These are phyloP conservation scores for Danielia reshetovae DNA, from an alignment of 805 yeast species.

Conservation along the genomic window DNA sequence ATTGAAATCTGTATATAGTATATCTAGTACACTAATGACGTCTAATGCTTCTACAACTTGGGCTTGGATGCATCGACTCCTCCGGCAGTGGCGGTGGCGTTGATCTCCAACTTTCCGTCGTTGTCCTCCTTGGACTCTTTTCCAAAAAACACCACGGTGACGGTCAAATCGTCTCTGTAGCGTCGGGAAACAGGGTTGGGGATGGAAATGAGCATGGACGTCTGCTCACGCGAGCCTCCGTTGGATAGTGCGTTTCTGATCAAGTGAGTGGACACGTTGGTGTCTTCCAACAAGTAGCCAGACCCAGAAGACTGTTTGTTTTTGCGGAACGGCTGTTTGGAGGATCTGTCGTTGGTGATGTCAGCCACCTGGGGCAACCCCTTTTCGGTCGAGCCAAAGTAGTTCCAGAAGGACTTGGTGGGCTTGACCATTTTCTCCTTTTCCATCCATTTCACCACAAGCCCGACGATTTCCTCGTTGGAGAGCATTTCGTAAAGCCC, in stretches of 20 bases:
- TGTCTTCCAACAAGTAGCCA: slow-evolving; percentile 68
- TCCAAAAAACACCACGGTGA: slow-evolving; percentile 92
- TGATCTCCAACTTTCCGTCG: slow-evolving; percentile 51
- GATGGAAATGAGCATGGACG: slow-evolving; percentile 81
- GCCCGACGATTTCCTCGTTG: slow-evolving; percentile 87
- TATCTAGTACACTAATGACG: too few relatives aligned
- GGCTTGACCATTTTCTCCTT: slow-evolving; percentile 59
- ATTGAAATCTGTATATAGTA: too few relatives aligned
- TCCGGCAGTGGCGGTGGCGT: slow-evolving; percentile 55
- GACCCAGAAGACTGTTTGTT: slow-evolving; percentile 27
- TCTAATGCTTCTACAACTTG: slow-evolving; percentile 41
- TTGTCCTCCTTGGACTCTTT: slow-evolving; percentile 42
- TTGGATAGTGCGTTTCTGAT: slow-evolving; percentile 86
- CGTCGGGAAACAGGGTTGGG: slow-evolving; percentile 90
- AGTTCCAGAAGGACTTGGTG: slow-evolving; percentile 44
- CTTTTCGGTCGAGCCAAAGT: slow-evolving; percentile 38
- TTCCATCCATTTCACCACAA: slow-evolving; percentile 93
- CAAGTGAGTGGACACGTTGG: slow-evolving; percentile 87
- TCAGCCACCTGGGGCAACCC: slow-evolving; percentile 63
- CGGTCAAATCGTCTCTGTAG: slow-evolving; percentile 94
- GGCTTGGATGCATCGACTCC: slow-evolving; percentile 46
- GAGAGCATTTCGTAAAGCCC: slow-evolving; percentile 90
- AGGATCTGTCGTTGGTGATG: slow-evolving; percentile 53
- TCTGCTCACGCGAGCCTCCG: slow-evolving; percentile 86
- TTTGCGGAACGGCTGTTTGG: slow-evolving; percentile 74